Evolutionary conservation across 2,329 filamentous ascomycete species (phyloP), one percentile per base, ranked within the genome.

Genomic region (Fusarium sp.): DNA sequence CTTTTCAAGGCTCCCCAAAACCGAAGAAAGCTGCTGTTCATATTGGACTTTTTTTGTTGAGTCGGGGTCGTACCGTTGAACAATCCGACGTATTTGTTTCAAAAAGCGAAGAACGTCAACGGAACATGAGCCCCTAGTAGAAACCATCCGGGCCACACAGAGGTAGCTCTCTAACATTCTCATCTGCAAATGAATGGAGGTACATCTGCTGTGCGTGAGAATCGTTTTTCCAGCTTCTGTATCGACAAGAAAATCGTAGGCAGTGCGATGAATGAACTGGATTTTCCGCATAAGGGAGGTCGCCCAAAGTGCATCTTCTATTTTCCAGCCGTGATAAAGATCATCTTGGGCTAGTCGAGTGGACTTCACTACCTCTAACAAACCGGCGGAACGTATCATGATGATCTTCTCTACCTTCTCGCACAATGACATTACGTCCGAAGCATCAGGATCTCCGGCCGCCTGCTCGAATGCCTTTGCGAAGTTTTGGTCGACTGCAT

Each of bases 251-350:
- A 63, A 63, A 5, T 63, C 58, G 0, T 44, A 20, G 15, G 20
- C 60, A 16, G 60, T 63, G 2, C 58, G 60, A 12, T 63, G 60
- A 8, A 63, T 30, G 7, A 63, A 63, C 0, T 1, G 1, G 1
- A 63, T n/a, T 2, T 0, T 4, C 5, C 32, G 30, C 0, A 0
- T 18, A 1, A 55, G 20, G 3, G 8, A 0, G 11, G 0, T 6
- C 3, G 3, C 14, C 30, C 30, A 16, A 24, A 24, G 24, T 6
- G n/a, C 24, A 24, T 24, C 24, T 24, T 24, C 24, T 2, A 24
- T 24, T 24, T 24, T 24, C 24, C 24, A 24, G 24, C 24, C 24
- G 4, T 5, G 6, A 24, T 5, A 5, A 24, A 5, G 24, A 6
- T 24, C 24, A 5, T 2, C 6, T 24, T 5, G 4, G 4, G 24